phyloP scores from a whole-genome alignment of 495 filamentous ascomycete species.

The Aspergillus taichungensis region DNA sequence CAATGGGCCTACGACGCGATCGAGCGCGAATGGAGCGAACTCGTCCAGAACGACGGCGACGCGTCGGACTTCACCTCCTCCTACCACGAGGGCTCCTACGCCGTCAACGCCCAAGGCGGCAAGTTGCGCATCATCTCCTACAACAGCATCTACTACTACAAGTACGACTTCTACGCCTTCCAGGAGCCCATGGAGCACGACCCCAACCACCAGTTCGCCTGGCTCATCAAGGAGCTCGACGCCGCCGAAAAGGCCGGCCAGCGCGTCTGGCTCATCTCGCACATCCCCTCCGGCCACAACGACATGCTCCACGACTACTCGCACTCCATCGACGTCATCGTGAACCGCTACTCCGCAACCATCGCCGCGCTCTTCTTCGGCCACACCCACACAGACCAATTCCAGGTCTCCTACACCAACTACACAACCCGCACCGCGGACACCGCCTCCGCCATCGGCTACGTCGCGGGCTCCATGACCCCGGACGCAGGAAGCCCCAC shows the following conservation, averaged over 20 bases:
- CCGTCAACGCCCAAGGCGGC: slow-evolving; percentile 28
- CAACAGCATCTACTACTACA: slow-evolving; percentile 51
- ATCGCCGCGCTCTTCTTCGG: slow-evolving; percentile 51
- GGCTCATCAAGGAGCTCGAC: slow-evolving; percentile 43
- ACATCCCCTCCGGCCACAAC: slow-evolving; percentile 39
- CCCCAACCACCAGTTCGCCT: slow-evolving; percentile 38
- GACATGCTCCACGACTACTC: slow-evolving; percentile 45
- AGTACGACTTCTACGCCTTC: slow-evolving; percentile 46
- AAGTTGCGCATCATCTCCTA: slow-evolving; percentile 48
- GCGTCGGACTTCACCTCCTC: slow-evolving; percentile 21
- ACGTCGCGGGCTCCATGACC: slow-evolving; percentile 45
- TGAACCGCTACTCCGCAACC: slow-evolving; percentile 41
- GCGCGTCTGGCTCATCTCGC: slow-evolving; percentile 46
- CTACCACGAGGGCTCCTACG: slow-evolving; percentile 39
- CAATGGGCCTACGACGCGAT: slow-evolving; percentile 47
- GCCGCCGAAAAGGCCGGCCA: slow-evolving; percentile 41
- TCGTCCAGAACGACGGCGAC: slow-evolving; percentile 6
- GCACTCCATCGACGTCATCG: slow-evolving; percentile 46
- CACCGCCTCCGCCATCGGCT: slow-evolving; percentile 39
- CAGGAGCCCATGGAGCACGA: slow-evolving; percentile 39
- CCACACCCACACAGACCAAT: slow-evolving; percentile 49
- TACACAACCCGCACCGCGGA: slow-evolving; percentile 24
- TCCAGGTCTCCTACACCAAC: slow-evolving; percentile 44
- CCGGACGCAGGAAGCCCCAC: slow-evolving; percentile 43
- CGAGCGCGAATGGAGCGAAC: slow-evolving; percentile 34